Evolutionary conservation across 768 basidiomycete species (phyloP).

Genomic region (Amanita polypyramis): DNA sequence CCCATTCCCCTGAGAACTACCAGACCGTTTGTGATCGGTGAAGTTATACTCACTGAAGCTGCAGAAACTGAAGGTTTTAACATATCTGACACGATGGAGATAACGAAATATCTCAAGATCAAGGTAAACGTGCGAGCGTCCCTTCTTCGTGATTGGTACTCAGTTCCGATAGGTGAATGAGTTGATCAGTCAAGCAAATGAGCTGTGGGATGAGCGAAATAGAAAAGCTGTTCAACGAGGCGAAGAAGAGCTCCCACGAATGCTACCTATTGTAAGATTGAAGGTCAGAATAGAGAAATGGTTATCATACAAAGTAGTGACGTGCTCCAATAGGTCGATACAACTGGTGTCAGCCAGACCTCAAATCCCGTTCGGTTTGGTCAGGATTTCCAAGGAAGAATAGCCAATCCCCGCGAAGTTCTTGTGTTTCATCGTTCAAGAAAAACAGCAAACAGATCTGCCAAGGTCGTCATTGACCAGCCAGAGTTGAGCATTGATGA

Average conservation of each 20-base stretch:
- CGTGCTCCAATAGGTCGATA: conserved; percentile 56
- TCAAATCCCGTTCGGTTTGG: conserved; percentile 96
- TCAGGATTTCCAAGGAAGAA: conserved; percentile 81
- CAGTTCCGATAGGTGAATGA: conserved; percentile 48
- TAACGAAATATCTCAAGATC: conserved; percentile 68
- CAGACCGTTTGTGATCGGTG: conserved; percentile 87
- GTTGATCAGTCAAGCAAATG: conserved; percentile 70
- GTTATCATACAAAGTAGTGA: not conserved
- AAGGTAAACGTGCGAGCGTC: conserved; percentile 32
- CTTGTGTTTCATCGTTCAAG: conserved; percentile 85
- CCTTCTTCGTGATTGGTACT: not conserved
- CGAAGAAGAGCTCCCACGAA: conserved; percentile 48
- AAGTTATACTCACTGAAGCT: conserved; percentile 62
- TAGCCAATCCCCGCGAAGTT: conserved; percentile 93
- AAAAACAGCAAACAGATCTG: conserved; percentile 35
- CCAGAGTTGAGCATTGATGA: conserved; percentile 81
- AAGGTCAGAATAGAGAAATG: conserved; percentile 38
- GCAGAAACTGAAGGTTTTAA: conserved; percentile 73
- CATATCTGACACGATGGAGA: conserved; percentile 70
- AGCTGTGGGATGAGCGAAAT: conserved; percentile 70
- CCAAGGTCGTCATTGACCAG: conserved; percentile 60
- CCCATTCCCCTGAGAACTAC: conserved; percentile 87
- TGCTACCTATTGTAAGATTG: conserved; percentile 83
- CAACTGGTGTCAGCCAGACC: conserved; percentile 82
- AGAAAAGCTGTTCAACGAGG: conserved; percentile 47